A percentile compares a stretch with the other conserved stretches of the same genome.
These are phyloP conservation scores for Tremella fuciformis DNA, from an alignment of 768 basidiomycete species.

Conservation along the genomic window DNA sequence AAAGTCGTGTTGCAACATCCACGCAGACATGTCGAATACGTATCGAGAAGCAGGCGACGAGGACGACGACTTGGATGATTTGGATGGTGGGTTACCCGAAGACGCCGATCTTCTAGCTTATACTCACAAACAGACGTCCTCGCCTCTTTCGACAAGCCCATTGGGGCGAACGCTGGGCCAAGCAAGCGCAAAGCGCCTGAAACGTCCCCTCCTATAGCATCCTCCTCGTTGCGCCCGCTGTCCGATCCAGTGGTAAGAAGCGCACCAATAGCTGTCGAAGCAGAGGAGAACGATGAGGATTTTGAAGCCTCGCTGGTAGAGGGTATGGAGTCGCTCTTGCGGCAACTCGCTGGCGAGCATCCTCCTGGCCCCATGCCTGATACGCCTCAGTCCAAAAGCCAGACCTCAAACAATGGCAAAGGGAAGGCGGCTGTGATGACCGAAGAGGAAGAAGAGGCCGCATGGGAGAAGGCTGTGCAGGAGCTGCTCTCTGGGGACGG, in stretches of 20 bases:
- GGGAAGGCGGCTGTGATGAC: slow-evolving; percentile 11
- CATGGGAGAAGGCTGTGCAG: slow-evolving; percentile 44
- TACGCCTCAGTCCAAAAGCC: background rate
- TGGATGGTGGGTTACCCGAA: slow-evolving; percentile 36
- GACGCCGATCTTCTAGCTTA: background rate
- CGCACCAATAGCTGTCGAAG: slow-evolving; percentile 10
- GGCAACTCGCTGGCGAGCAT: slow-evolving; percentile 41
- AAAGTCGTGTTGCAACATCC: background rate
- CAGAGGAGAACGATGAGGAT: slow-evolving; percentile 29
- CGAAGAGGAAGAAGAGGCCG: slow-evolving; percentile 40
- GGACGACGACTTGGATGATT: slow-evolving; percentile 47
- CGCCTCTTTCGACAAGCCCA: slow-evolving; percentile 34
- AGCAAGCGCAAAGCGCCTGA: background rate
- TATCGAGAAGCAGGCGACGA: slow-evolving; percentile 37
- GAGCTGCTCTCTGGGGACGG: slow-evolving; percentile 45
- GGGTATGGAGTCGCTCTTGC: slow-evolving; percentile 48
- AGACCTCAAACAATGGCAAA: background rate
- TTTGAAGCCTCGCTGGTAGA: slow-evolving; percentile 48
- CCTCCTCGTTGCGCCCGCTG: background rate
- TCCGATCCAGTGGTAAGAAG: background rate
- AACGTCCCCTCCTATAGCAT: slow-evolving; percentile 2
- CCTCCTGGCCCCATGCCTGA: slow-evolving; percentile 42
- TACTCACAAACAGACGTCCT: slow-evolving; percentile 38
- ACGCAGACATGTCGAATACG: slow-evolving; percentile 10
- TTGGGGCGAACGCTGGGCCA: slow-evolving; percentile 6